Conservation (phyloP, 2,329 filamentous ascomycete species). For the Knoxdaviesia capensis region DNA sequence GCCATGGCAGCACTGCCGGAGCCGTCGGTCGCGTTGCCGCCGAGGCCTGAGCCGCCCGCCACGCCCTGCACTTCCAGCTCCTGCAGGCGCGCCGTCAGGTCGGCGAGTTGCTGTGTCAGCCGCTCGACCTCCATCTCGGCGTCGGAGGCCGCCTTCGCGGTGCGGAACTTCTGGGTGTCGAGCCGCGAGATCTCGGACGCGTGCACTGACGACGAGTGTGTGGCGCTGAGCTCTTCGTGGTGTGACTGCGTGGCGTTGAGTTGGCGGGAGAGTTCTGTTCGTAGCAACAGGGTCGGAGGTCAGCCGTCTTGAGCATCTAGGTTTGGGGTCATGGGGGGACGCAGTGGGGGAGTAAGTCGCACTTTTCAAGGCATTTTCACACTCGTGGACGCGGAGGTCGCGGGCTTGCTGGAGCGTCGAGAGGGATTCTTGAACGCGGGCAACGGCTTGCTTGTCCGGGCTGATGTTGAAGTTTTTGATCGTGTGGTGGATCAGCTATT, state of each 20-base stretch:
- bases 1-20: constrained; percentile 7
- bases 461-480: constrained; percentile 88
- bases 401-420: constrained; percentile 70
- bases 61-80: constrained; percentile 76
- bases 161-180: constrained; percentile 84
- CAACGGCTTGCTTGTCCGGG: constrained; percentile 67
- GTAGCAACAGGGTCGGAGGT: background rate
- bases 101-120: constrained; percentile 57
- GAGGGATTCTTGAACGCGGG: constrained; percentile 69
- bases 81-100: constrained; percentile 53
- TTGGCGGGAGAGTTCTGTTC: constrained; percentile 45
- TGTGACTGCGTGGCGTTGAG: constrained; percentile 56
- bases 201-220: constrained; percentile 62
- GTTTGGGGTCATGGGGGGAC: background rate
- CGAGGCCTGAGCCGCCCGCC: constrained; percentile 36
- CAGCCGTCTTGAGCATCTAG: background rate
- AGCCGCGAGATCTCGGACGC: constrained; percentile 68
- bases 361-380: constrained; percentile 45
- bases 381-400: constrained; percentile 52
- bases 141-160: constrained; percentile 78
- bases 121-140: constrained; percentile 89
- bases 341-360: constrained; percentile 4
- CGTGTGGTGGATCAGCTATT: constrained; percentile 74
- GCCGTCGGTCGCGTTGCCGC: constrained; percentile 10
- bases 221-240: constrained; percentile 52